Conservation (phyloP, 1,139 yeast genomes). For the Zygosaccharomyces sapae region DNA sequence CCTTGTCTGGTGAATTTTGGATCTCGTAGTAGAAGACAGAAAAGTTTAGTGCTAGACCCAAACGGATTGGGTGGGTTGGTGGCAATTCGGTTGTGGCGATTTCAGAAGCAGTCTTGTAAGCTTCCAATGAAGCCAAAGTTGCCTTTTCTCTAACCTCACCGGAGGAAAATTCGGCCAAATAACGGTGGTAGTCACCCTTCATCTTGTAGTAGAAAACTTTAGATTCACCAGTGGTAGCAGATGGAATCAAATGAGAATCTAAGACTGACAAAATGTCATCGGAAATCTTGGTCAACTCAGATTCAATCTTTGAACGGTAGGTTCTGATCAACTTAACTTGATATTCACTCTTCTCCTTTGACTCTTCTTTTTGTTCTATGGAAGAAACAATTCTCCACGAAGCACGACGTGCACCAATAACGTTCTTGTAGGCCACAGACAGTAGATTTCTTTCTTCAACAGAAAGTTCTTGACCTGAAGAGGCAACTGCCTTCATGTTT, state of each 20-base stretch:
- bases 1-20: constrained; percentile 96
- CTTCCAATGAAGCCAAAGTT: constrained; percentile 87
- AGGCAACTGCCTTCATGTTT: constrained; percentile 96
- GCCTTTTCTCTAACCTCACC: constrained; percentile 90
- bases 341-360: constrained; percentile 68
- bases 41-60: constrained; percentile 96
- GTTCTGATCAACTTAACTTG: constrained; percentile 90
- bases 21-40: constrained; percentile 98
- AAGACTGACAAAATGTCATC: constrained; percentile 88
- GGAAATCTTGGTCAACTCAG: constrained; percentile 89
- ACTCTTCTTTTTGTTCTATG: constrained; percentile 94
- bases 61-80: constrained; percentile 97
- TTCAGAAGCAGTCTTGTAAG: constrained; percentile 92
- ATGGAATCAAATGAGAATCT: constrained; percentile 84
- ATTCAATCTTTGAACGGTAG: constrained; percentile 91
- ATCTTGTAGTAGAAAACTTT: constrained; percentile 97
- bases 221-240: constrained; percentile 95
- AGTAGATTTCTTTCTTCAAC: constrained; percentile 97
- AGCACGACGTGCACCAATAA: constrained; percentile 98
- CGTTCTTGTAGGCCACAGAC: constrained; percentile 97
- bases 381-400: constrained; percentile 99
- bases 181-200: constrained; percentile 99
- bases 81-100: constrained; percentile 96
- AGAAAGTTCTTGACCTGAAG: constrained; percentile 90
- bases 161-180: constrained; percentile 92